Conservation (phyloP, 2,329 filamentous ascomycete species). For the Curvularia sp. region DNA sequence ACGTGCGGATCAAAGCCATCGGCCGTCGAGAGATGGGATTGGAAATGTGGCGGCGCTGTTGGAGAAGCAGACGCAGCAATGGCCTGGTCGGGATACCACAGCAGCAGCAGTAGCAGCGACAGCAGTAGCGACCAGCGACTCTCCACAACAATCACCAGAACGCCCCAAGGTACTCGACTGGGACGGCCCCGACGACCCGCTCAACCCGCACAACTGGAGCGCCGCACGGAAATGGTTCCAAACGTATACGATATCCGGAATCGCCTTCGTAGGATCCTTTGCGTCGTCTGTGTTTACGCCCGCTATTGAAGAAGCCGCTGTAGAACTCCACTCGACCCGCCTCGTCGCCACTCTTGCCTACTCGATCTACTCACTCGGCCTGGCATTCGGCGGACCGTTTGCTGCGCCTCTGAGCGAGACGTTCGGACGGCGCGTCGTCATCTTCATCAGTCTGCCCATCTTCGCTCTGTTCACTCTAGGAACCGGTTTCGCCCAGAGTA, state of each 20-base stretch:
- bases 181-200: constrained; percentile 18
- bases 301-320: constrained; percentile 14
- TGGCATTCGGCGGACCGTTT: constrained; percentile 74
- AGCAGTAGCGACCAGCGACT: not conserved
- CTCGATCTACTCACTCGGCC: constrained; percentile 47
- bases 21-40: not conserved
- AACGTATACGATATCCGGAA: constrained; percentile 19
- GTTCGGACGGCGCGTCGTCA: constrained; percentile 72
- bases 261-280: constrained; percentile 21
- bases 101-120: not conserved
- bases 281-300: constrained; percentile 22
- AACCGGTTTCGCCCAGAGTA: constrained; percentile 62
- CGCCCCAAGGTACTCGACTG: constrained; percentile 17
- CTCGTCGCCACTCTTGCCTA: constrained; percentile 32
- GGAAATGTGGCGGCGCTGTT: not conserved
- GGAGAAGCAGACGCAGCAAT: not conserved
- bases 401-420: constrained; percentile 78
- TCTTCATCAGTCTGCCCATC: constrained; percentile 70
- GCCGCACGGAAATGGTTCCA: constrained; percentile 21
- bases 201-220: constrained; percentile 27
- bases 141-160: constrained; percentile 6
- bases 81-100: not conserved
- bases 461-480: constrained; percentile 62
- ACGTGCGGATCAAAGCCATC: not conserved
- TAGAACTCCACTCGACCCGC: constrained; percentile 27